Evolutionary conservation across 2,329 filamentous ascomycete species (phyloP).

Genomic region (Emydomyces testavorans): DNA sequence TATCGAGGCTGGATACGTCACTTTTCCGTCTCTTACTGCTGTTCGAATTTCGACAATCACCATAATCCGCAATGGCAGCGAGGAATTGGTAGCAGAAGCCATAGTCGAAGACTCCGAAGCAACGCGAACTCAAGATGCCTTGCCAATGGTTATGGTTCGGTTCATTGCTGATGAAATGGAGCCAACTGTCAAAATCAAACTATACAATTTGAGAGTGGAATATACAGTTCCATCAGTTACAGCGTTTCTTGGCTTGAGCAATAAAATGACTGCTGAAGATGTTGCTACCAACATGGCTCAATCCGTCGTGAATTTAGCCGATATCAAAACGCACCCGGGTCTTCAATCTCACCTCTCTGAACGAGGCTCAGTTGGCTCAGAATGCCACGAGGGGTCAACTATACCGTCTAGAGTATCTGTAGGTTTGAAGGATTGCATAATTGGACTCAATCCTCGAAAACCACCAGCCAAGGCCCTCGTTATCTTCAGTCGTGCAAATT

Average conservation of each 20-base stretch:
- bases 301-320: constrained; percentile 66
- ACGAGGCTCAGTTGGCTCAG: constrained; percentile 14
- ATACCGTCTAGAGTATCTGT: constrained; percentile 48
- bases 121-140: constrained; percentile 16
- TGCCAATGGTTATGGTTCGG: constrained; percentile 68
- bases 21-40: constrained; percentile 69
- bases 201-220: constrained; percentile 75
- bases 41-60: constrained; percentile 56
- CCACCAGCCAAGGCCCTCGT: constrained; percentile 64
- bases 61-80: constrained; percentile 52
- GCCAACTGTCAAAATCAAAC: constrained; percentile 74
- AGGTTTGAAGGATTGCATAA: constrained; percentile 64
- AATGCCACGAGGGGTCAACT: constrained; percentile 19
- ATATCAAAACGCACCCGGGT: constrained; percentile 35
- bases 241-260: constrained; percentile 60
- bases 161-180: constrained; percentile 93
- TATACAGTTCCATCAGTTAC: constrained; percentile 78
- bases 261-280: constrained; percentile 58
- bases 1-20: constrained; percentile 67
- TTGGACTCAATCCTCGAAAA: constrained; percentile 74
- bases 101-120: constrained; percentile 25
- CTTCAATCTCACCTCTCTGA: constrained; percentile 12
- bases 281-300: constrained; percentile 64
- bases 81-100: constrained; percentile 61
- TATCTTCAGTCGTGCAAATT: constrained; percentile 63